Evolutionary conservation across 129 eudicot species (phyloP), one percentile per base, ranked within the genome.

Genomic region (Cynara cardunculus): DNA sequence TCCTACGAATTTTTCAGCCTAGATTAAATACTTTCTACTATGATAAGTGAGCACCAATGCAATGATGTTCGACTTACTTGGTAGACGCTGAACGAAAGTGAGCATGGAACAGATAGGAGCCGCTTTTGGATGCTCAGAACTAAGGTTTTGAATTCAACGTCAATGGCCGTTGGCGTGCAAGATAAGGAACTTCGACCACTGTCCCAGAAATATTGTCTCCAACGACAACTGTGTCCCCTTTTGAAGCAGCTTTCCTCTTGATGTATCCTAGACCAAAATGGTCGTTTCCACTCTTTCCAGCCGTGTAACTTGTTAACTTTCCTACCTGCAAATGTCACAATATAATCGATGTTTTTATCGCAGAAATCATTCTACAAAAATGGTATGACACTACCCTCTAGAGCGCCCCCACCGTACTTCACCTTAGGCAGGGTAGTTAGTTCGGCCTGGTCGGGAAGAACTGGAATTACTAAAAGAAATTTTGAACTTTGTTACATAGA

Each of bases 181-280:
- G 93, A 82, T 85, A 91, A 25, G 96, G 91, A 81, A 89, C 91
- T 72, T 89, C 89, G 21, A 86, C 87, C 80, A 91, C 85, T 69
- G 80, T 82, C 46, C 93, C 93, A 64, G 73, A 21, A 19, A 85
- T 27, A 79, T 65, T 13, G 28, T 78, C 96, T 53, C 96, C 96
- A 72, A 91, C 81, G 5, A 78, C 73, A 18, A 91, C 91, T 18
- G 76, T 85, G 35, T 86, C 96, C 67, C 96, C 96, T 62, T 79
- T 26, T 25, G 93, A 86, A 72, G 91, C 97, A 66, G 85, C 88
- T 73, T 81, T 82, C 85, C 84, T 89, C 89, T 91, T 91, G 3
- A 93, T 80, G 78, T 93, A 93, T 46, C 98, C 97, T 73, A 93
- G 84, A 85, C 98, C 98, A 89, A 93, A 89, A 75, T 90, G 92